Conservation (phyloP, 495 filamentous ascomycete genomes). For the Thermothielavioides terrestris region DNA sequence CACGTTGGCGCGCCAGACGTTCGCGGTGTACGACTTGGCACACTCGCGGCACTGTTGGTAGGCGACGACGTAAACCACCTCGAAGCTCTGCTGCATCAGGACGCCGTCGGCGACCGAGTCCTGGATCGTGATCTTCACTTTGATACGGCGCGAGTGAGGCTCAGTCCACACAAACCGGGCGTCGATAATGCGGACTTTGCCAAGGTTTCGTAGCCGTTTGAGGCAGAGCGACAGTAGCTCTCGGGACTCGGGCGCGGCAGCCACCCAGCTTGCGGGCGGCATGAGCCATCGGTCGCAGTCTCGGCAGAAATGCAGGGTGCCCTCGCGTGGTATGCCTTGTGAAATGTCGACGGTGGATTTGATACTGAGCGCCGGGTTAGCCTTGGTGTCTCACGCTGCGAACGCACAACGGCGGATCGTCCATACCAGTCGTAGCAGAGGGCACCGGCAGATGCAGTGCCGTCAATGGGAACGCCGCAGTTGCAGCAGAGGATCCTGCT, state of each 20-base stretch:
- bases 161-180: slow-evolving; percentile 98
- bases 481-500: slow-evolving; percentile 88
- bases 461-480: slow-evolving; percentile 89
- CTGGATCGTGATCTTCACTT: slow-evolving; percentile 89
- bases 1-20: slow-evolving; percentile 53
- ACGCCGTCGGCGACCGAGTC: slow-evolving; percentile 57
- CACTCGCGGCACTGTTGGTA: slow-evolving; percentile 89
- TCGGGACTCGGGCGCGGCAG: slow-evolving; percentile 71
- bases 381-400: neutral
- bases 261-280: slow-evolving; percentile 77
- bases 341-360: slow-evolving; percentile 89
- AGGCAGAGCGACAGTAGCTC: slow-evolving; percentile 87
- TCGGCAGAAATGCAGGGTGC: slow-evolving; percentile 70
- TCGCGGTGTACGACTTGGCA: slow-evolving; percentile 86
- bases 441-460: slow-evolving; percentile 75
- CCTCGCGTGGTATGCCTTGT: slow-evolving; percentile 81
- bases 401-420: neutral
- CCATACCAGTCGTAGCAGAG: slow-evolving; percentile 75
- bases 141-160: slow-evolving; percentile 82
- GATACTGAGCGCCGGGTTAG: slow-evolving; percentile 34
- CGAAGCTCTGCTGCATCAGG: slow-evolving; percentile 89
- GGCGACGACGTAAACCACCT: slow-evolving; percentile 83
- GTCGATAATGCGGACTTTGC: slow-evolving; percentile 85
- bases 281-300: slow-evolving; percentile 94
- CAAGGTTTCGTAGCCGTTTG: slow-evolving; percentile 67